Evolutionary conservation across 2,329 filamentous ascomycete species (phyloP), one percentile per base, ranked within the genome.

Genomic region (Bipolaris sorokiniana): DNA sequence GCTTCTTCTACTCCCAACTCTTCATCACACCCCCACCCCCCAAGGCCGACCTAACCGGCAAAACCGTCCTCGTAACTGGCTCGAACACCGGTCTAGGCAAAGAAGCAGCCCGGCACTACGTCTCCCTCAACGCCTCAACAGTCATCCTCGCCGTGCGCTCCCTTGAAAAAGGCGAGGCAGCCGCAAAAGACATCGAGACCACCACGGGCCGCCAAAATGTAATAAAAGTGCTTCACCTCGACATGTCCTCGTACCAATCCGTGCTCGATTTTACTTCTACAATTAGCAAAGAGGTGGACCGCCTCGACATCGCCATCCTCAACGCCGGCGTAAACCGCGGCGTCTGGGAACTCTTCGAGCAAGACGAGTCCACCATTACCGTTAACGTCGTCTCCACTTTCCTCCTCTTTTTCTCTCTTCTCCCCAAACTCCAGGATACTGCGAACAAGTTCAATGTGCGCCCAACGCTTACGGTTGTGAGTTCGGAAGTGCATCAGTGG

Each of bases 41-140:
- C 45, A 63, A 63, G 13, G 51, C 48, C 22, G 63, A 64, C 11
- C 73, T 69, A 15, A 48, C 49, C 1, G 77, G 73, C 26, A 74
- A 80, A 53, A 79, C 78, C 0, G 68, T 80, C 56, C 75, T 83
- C 40, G 75, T 83, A 1, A 84, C 82, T 0, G 81, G 82, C 40
- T 75, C 78, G 2, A 83, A 83, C 52, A 68, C 73, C 6, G 81
- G 81, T 3, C 74, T 83, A 0, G 81, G 82, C 13, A 72, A 77
- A 42, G 79, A 83, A 67, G 77, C 80, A 5, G 76, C 78, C 1
- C 70, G 71, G 1, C 79, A 82, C 58, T 74, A 81, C 40, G 74
- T 77, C 0, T 63, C 67, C 0, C 72, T 82, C 5, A 72, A 75
- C 4, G 76, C 77, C 11, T 68, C 68, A 1, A 77, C 74, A 23